Conservation (phyloP, 768 basidiomycete species). For the Russula ochroleuca region DNA sequence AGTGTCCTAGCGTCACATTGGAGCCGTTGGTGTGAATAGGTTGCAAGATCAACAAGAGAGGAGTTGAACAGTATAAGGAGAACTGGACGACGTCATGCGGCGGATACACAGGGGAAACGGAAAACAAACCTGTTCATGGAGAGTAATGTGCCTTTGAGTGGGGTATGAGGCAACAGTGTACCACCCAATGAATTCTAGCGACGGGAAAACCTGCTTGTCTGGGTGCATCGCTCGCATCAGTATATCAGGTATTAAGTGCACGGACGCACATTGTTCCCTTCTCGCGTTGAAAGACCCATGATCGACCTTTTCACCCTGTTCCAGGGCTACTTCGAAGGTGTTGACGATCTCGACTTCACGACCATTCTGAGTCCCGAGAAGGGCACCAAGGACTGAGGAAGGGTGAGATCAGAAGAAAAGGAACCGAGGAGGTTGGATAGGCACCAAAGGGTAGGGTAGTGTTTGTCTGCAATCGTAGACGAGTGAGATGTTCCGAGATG, state of each 20-base stretch:
- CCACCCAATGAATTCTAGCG: constrained; percentile 97
- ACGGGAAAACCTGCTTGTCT: constrained; percentile 99
- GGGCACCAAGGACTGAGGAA: constrained; percentile 76
- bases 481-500: constrained; percentile 92
- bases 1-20: constrained; percentile 60
- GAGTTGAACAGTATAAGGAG: constrained; percentile 78
- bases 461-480: constrained; percentile 70
- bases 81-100: constrained; percentile 49
- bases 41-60: constrained; percentile 76
- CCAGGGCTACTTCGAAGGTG: constrained; percentile 83
- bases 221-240: constrained; percentile 11
- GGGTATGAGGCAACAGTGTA: constrained; percentile 83
- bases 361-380: constrained; percentile 91
- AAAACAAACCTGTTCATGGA: constrained; percentile 75
- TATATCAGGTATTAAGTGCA: background rate
- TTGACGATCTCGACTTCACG: constrained; percentile 97
- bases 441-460: constrained; percentile 60
- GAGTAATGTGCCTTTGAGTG: constrained; percentile 64
- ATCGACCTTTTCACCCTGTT: constrained; percentile 61
- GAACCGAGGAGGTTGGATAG: constrained; percentile 25
- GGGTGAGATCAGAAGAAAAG: constrained; percentile 2
- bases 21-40: constrained; percentile 45
- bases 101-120: background rate
- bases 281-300: constrained; percentile 77
- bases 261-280: constrained; percentile 73